Base-by-base conservation (phyloP, 2,329 filamentous ascomycete genomes). In the Penicillium sclerotigenum region DNA sequence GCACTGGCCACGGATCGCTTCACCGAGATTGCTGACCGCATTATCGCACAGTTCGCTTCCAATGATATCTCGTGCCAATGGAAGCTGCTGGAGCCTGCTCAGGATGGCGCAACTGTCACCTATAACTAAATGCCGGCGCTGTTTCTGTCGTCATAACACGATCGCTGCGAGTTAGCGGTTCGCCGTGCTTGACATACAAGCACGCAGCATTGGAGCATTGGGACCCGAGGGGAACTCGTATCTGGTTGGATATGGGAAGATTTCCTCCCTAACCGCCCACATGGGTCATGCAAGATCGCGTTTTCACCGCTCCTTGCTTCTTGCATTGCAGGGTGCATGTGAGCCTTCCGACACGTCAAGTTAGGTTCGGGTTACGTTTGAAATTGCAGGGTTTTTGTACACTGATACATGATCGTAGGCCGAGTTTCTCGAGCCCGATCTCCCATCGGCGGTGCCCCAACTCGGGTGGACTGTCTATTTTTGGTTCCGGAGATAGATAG, bases 1-100 rank as follows among this genome's bases (percentile, higher is more conserved):
- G 94, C 93, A 4, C 82, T 99, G 38, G 94, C 94, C 2, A 97
- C 93, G 2, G 82, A 87, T 64, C 90, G 96, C 77, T 97, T 97
- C 71, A 87, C 91, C 58, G 81, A 85, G 56, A 97, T 99, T 65
- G 93, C 94, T 3, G 77, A 86, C 48, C 84, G 86, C 68, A 91
- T 96, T 65, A 86, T 96, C 58, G 77, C 80, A 33, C 83, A 86
- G 67, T 92, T 97, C 77, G 82, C 84, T 65, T 75, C 83, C 50
- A 73, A 77, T 48, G 65, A 69, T 24, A 90, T 97, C 66, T 81
- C 82, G 28, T 97, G 92, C 76, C 80, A 86, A 62, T 97, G 92
- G 91, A 88, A 89, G 74, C 75, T 97, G 38, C 80, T 99, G 41
- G 89, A 96, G 75, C 92, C 91, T 9, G 93, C 93, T 0, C 86